phyloP scores from a whole-genome alignment of 163 green algal species.

The Scenedesmus sp. region DNA sequence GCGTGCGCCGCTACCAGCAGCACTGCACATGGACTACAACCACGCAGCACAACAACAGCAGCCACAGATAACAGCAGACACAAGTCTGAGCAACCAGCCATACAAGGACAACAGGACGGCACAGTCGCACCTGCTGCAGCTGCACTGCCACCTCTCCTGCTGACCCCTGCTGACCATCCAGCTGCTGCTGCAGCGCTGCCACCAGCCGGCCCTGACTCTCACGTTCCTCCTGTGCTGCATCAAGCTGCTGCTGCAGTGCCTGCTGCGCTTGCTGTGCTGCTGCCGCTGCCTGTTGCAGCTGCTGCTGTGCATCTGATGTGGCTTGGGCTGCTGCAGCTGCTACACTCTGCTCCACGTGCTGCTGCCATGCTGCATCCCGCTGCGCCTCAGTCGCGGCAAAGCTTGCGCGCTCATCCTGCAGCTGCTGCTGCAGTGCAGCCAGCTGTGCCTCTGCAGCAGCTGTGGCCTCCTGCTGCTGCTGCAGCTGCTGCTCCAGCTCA shows the following conservation, averaged over 20 bases:
- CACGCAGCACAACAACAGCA: background rate
- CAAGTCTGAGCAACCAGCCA: background rate
- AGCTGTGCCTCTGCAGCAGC: background rate
- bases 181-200: conserved; percentile 11
- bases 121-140: conserved; percentile 22
- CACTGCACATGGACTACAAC: background rate
- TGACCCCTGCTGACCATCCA: conserved; percentile 10
- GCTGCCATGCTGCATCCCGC: conserved; percentile 33
- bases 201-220: background rate
- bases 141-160: conserved; percentile 12
- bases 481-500: conserved; percentile 31
- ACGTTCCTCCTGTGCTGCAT: conserved; percentile 10
- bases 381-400: conserved; percentile 43
- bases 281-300: background rate
- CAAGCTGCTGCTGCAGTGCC: conserved; percentile 38
- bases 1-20: background rate
- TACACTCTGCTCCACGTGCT: conserved; percentile 29
- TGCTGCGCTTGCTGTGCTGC: background rate
- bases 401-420: background rate
- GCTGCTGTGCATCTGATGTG: conserved; percentile 7
- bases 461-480: conserved; percentile 13
- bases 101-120: background rate
- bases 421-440: conserved; percentile 29
- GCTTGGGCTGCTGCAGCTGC: conserved; percentile 32
- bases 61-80: background rate